These are phyloP conservation scores for Mitragyna speciosa DNA, from an alignment of 257 asterid species.

Conservation along the genomic window DNA sequence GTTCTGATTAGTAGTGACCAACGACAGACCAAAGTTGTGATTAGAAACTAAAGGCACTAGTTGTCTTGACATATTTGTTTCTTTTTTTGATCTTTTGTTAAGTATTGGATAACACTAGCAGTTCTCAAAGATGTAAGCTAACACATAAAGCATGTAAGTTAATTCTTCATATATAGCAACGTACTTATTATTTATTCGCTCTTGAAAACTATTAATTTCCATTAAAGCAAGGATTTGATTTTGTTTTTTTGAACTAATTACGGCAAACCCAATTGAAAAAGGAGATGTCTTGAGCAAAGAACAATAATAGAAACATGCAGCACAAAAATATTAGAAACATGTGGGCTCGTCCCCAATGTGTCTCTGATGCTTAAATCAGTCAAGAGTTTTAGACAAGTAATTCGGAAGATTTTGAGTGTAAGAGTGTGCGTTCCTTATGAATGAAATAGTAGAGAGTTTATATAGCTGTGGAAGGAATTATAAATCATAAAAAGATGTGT, in stretches of 20 bases:
- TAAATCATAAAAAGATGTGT: no score
- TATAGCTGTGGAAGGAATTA: no score
- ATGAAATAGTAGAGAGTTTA: no score
- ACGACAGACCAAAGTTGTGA: slow-evolving; percentile 21
- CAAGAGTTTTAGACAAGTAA: no score
- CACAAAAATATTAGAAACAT: no score
- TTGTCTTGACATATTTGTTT: slow-evolving; percentile 15
- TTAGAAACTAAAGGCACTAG: slow-evolving; percentile 20
- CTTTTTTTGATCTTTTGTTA: slow-evolving; percentile 1
- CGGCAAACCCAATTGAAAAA: no score
- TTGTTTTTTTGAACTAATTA: neutral
- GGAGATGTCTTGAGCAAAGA: no score
- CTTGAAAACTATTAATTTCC: neutral
- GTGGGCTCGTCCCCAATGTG: no score
- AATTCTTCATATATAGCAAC: neutral
- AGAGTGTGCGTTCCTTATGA: no score
- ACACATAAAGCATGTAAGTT: slow-evolving; percentile 12
- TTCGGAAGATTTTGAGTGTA: no score
- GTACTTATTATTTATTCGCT: neutral
- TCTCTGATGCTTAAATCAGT: no score
- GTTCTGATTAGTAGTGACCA: slow-evolving; percentile 1
- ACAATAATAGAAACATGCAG: no score
- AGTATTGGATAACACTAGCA: neutral
- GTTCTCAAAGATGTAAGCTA: slow-evolving; percentile 15
- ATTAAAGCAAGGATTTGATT: neutral